Conservation (phyloP, 352 stramenopile genomes). For the Ophiocytium majus region DNA sequence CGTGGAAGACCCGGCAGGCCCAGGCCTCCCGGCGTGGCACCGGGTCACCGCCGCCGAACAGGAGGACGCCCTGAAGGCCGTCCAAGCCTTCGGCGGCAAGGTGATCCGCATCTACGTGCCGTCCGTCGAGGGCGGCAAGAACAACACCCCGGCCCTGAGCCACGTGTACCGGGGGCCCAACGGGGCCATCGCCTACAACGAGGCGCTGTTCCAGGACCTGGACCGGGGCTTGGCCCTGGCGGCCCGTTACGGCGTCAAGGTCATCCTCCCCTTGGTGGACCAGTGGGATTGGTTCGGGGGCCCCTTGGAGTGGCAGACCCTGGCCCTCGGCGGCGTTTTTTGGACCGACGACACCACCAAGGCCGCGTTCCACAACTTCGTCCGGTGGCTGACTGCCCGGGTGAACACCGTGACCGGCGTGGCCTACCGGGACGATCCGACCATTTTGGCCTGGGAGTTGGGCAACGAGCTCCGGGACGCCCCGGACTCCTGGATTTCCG, state of each 20-base stretch:
- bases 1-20: slow-evolving; percentile 16
- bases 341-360: too few species aligned
- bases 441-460: slow-evolving; percentile 29
- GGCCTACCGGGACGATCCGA: slow-evolving; percentile 21
- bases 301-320: too few species aligned
- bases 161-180: neutral
- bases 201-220: slow-evolving; percentile 23
- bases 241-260: neutral
- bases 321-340: too few species aligned
- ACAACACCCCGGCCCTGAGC: too few species aligned
- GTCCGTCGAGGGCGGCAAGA: slow-evolving; percentile 18
- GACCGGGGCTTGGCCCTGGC: slow-evolving; percentile 8
- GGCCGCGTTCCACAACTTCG: too few species aligned
- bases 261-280: slow-evolving; percentile 29
- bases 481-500: too few species aligned
- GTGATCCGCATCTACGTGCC: slow-evolving; percentile 11
- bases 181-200: slow-evolving; percentile 7
- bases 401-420: too few species aligned
- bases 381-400: too few species aligned
- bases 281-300: too few species aligned
- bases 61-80: slow-evolving; percentile 18
- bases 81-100: neutral
- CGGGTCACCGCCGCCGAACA: neutral
- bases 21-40: slow-evolving; percentile 8
- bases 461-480: too few species aligned